Conservation (phyloP, 2,329 filamentous ascomycete species). For the Stromatinia cepivora region DNA sequence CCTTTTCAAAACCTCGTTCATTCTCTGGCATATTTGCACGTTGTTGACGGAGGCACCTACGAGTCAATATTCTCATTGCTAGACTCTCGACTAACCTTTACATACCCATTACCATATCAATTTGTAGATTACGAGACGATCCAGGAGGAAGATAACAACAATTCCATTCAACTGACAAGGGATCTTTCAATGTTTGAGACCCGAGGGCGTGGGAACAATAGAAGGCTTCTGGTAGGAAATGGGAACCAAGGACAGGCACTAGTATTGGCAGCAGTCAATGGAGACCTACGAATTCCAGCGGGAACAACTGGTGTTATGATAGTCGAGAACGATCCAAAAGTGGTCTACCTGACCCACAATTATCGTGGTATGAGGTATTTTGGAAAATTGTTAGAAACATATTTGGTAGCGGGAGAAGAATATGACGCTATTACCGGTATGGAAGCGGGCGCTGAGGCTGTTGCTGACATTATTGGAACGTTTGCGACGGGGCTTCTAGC, state of each 20-base stretch:
- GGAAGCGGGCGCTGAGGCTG: conserved; percentile 57
- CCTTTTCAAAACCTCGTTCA: conserved; percentile 75
- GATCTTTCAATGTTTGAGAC: conserved; percentile 63
- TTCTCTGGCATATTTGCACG: conserved; percentile 56
- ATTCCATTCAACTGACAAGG: conserved; percentile 68
- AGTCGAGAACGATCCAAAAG: conserved; percentile 73
- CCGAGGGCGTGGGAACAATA: conserved; percentile 33
- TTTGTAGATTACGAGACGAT: conserved; percentile 77
- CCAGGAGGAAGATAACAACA: conserved; percentile 82
- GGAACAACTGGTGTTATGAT: conserved; percentile 72
- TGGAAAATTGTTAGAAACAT: conserved; percentile 72
- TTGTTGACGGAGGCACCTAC: conserved; percentile 40
- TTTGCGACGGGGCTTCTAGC: conserved; percentile 68
- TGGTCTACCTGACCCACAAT: conserved; percentile 70
- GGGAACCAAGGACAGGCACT: conserved; percentile 26
- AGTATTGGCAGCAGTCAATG: conserved; percentile 40
- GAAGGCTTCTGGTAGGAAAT: conserved; percentile 5
- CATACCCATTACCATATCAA: conserved; percentile 68
- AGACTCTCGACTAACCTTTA: conserved; percentile 70
- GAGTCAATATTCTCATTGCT: conserved; percentile 52
- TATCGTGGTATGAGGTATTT: conserved; percentile 81
- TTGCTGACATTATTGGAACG: conserved; percentile 72
- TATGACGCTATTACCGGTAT: conserved; percentile 47
- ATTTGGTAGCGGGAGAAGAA: conserved; percentile 55
- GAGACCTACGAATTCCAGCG: conserved; percentile 61